Base-by-base conservation (phyloP, 768 basidiomycete species). In the Lentinus brumalis region DNA sequence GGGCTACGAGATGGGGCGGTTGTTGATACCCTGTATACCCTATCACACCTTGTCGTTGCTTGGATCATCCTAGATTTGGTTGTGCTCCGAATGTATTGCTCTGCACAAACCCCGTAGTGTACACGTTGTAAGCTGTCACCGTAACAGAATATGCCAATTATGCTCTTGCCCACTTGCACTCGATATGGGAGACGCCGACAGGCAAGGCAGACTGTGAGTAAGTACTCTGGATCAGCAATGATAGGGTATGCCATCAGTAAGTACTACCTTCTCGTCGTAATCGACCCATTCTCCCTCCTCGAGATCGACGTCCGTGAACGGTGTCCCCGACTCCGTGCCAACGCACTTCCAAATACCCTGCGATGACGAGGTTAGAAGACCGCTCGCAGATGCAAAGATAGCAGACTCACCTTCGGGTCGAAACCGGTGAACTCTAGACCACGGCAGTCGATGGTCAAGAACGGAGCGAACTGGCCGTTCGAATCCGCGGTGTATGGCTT, bases 201-300 rank as follows among this genome's bases (percentile, higher is more conserved):
- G 91, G 87, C 15, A 82, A 71, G 18, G 78, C 76, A 14, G 81
- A 79, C 91, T 89, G 21, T 26, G 21, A 2, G 60, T 32, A 30
- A 7, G 49, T 41, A 54, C 53, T 53, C 49, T 52, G 60, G 63
- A 53, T 61, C 39, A 35, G 56, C 57, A 55, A 49, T 4, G 53
- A 39, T 41, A 35, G 9, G 21, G 39, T 38, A 41, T 9, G 10
- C 11, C 14, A 15, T 14, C 26, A 26, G 29, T 12, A 39, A 51
- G 59, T 21, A 75, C 46, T 62, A 88, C 94, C 83, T 94, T 93
- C 73, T 96, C 94, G 66, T 96, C 94, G 66, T 96, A 96, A 67
- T 95, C 94, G 12, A 79, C 83, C 94, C 94, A 96, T 71, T 87
- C 86, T 3, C 79, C 83, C 30, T 88, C 85, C 1, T 71, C 72